These are phyloP conservation scores for Neocallimastix lanati DNA, from an alignment of 192 early-diverging fungal species.

Conservation along the genomic window DNA sequence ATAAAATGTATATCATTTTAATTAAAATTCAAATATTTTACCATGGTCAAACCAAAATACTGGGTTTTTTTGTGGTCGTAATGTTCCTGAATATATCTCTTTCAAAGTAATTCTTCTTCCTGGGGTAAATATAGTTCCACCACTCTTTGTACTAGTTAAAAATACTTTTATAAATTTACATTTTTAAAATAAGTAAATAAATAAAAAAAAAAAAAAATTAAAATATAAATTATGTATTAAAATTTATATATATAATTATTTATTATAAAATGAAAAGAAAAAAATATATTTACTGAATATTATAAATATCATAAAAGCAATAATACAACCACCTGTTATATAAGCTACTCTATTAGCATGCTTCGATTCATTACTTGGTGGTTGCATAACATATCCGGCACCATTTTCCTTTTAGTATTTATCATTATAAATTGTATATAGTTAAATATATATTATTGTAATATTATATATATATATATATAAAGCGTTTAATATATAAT, in stretches of 20 bases:
- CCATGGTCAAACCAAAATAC: neutral
- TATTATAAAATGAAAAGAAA: too few relatives aligned
- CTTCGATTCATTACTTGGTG: neutral
- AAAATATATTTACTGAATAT: too few relatives aligned
- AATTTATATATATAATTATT: too few relatives aligned
- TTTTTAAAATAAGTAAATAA: too few relatives aligned
- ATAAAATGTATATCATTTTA: too few relatives aligned
- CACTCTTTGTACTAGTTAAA: too few relatives aligned
- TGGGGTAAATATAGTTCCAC: neutral
- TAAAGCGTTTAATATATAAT: too few relatives aligned
- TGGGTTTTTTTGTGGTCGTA: neutral
- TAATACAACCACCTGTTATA: neutral
- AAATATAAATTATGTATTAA: too few relatives aligned
- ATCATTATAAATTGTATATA: neutral
- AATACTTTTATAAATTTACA: too few relatives aligned
- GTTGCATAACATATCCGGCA: neutral
- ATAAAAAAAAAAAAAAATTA: too few relatives aligned
- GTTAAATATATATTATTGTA: too few relatives aligned
- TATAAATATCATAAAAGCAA: neutral
- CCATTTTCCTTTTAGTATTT: neutral
- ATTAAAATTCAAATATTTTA: neutral
- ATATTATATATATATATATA: too few relatives aligned
- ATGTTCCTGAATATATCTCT: neutral
- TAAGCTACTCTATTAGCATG: neutral
- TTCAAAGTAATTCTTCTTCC: neutral